Evolutionary conservation across 2,329 filamentous ascomycete species (phyloP).

Genomic region (Hypoxylon sp.): DNA sequence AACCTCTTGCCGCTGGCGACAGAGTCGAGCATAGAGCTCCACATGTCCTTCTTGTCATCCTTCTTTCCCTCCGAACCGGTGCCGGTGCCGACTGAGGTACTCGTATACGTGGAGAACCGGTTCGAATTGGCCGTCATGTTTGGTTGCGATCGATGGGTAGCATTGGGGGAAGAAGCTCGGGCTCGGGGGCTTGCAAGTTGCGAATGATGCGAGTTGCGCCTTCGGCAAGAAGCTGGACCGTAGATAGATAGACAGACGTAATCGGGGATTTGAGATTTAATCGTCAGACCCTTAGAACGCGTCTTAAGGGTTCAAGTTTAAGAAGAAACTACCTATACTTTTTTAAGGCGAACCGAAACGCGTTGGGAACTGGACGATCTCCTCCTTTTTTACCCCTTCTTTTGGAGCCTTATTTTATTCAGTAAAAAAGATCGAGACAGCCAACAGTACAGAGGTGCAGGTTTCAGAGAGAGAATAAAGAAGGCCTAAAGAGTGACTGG

Average conservation of each 20-base stretch:
- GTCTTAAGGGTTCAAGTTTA: constrained; percentile 17
- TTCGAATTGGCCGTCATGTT: constrained; percentile 66
- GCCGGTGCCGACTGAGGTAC: constrained; percentile 60
- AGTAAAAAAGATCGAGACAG: constrained; percentile 25
- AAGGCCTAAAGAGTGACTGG: constrained; percentile 9
- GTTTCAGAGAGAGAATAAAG: constrained; percentile 16
- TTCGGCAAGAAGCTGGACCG: neutral
- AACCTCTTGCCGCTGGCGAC: constrained; percentile 91
- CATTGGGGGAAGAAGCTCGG: constrained; percentile 47
- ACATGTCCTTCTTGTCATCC: constrained; percentile 87
- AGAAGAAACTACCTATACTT: neutral
- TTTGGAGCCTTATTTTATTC: constrained; percentile 15
- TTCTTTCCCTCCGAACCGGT: constrained; percentile 67
- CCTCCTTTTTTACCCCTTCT: constrained; percentile 11
- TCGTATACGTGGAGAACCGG: constrained; percentile 69
- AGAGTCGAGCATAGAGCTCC: constrained; percentile 91
- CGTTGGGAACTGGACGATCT: constrained; percentile 37
- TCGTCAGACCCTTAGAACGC: constrained; percentile 37
- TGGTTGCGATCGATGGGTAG: constrained; percentile 38
- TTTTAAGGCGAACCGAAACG: constrained; percentile 33
- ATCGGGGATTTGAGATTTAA: constrained; percentile 9
- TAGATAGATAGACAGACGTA: constrained; percentile 11
- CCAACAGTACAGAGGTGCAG: constrained; percentile 15
- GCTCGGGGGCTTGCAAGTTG: constrained; percentile 35
- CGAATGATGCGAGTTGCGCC: constrained; percentile 23